phyloP scores from a whole-genome alignment of 345 rosid genomes.

The Pistacia atlantica region DNA sequence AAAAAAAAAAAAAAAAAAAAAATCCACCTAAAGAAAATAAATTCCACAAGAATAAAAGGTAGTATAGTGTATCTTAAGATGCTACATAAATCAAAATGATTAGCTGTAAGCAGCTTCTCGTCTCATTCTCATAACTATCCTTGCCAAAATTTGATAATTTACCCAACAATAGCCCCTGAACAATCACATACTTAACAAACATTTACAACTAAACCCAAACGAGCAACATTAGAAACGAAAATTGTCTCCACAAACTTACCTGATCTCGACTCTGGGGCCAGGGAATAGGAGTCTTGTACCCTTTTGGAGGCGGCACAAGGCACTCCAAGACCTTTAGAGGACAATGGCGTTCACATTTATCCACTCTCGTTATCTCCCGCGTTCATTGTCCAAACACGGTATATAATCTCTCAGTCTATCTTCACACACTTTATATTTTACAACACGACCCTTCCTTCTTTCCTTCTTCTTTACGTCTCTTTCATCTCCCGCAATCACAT shows the following conservation, averaged over 20 bases:
- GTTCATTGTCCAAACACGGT: conserved; percentile 52
- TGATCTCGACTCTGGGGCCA: conserved; percentile 72
- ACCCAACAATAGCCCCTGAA: too few species aligned
- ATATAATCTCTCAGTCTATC: conserved; percentile 42
- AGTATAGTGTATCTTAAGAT: background rate
- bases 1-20: background rate
- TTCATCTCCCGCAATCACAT: conserved; percentile 15
- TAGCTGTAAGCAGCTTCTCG: background rate
- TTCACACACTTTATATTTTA: conserved; percentile 37
- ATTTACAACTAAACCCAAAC: background rate
- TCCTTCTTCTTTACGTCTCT: background rate
- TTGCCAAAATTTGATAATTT: too few species aligned
- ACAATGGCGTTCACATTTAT: conserved; percentile 45
- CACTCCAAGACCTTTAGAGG: conserved; percentile 49
- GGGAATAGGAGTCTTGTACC: conserved; percentile 47
- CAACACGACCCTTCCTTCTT: conserved; percentile 10
- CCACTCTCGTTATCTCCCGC: conserved; percentile 42
- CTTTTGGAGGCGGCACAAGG: conserved; percentile 54
- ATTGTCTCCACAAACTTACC: conserved; percentile 32
- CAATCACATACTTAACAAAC: too few species aligned
- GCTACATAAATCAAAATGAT: background rate
- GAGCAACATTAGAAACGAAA: background rate
- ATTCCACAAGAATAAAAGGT: too few species aligned
- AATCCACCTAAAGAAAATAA: background rate
- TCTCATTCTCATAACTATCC: too few species aligned